Conservation (phyloP, 2,329 filamentous ascomycete species). For the Botryosphaeria agaves region DNA sequence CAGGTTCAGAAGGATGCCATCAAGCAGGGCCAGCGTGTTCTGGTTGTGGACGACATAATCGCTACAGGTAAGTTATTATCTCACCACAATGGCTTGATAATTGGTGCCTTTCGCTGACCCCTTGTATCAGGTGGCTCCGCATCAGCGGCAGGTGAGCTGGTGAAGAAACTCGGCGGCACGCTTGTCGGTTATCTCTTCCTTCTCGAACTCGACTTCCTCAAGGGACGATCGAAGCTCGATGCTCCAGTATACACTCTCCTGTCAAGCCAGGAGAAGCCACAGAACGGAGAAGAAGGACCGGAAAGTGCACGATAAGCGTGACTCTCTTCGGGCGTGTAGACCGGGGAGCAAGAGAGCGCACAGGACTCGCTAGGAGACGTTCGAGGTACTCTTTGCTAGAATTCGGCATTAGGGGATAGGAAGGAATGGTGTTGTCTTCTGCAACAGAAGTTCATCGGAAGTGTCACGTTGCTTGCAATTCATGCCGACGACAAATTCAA, state of each 20-base stretch:
- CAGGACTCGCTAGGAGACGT: too few species aligned
- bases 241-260: slow-evolving; percentile 74
- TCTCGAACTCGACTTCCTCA: slow-evolving; percentile 84
- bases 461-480: too few species aligned
- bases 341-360: too few species aligned
- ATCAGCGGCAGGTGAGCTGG: slow-evolving; percentile 68
- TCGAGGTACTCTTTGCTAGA: too few species aligned
- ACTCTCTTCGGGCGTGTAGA: too few species aligned
- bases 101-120: slow-evolving; percentile 4
- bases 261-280: slow-evolving; percentile 36
- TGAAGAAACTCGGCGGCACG: slow-evolving; percentile 70
- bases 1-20: slow-evolving; percentile 86
- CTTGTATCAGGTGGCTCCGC: slow-evolving; percentile 62
- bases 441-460: too few species aligned
- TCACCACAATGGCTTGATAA: not conserved
- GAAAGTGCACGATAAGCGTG: slow-evolving; percentile 4
- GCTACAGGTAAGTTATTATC: slow-evolving; percentile 59
- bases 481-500: too few species aligned
- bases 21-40: slow-evolving; percentile 69
- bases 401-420: too few species aligned
- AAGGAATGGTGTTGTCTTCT: too few species aligned
- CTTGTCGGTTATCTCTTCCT: slow-evolving; percentile 87
- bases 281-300: not conserved
- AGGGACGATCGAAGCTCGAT: slow-evolving; percentile 77
- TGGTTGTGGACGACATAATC: slow-evolving; percentile 96